phyloP scores from a whole-genome alignment of 495 filamentous ascomycete species.

The Daldinia concentrica region DNA sequence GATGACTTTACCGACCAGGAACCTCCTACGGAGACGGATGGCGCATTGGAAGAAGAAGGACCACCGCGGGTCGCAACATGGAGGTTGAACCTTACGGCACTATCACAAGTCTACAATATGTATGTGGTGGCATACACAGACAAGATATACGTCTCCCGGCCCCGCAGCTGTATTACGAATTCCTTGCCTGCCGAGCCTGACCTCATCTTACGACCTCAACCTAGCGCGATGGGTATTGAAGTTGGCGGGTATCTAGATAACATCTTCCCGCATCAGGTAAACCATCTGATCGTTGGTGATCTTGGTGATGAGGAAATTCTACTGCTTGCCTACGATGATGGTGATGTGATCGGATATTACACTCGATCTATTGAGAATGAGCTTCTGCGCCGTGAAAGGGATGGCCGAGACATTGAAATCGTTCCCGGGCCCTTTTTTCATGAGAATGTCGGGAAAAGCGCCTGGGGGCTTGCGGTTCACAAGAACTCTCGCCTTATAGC shows the following conservation, averaged over 20 bases:
- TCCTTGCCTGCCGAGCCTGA: constrained; percentile 66
- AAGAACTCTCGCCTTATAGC: constrained; percentile 80
- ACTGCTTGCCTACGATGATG: constrained; percentile 81
- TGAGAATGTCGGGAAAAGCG: constrained; percentile 77
- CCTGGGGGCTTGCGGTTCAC: constrained; percentile 92
- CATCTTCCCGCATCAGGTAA: constrained; percentile 73
- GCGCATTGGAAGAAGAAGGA: constrained; percentile 21
- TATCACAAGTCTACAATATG: constrained; percentile 65
- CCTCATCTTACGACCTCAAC: constrained; percentile 71
- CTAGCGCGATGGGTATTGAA: constrained; percentile 51
- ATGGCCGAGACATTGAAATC: background rate
- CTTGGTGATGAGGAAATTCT: constrained; percentile 84
- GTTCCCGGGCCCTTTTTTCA: constrained; percentile 68
- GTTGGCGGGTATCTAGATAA: constrained; percentile 66
- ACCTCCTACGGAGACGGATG: constrained; percentile 2
- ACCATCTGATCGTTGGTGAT: constrained; percentile 79
- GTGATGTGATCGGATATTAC: constrained; percentile 85
- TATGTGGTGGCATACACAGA: constrained; percentile 80
- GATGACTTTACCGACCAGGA: constrained; percentile 3
- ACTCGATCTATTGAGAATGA: constrained; percentile 57
- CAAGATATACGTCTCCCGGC: constrained; percentile 78
- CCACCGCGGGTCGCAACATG: constrained; percentile 50
- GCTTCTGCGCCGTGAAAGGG: constrained; percentile 26
- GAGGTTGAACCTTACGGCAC: constrained; percentile 59
- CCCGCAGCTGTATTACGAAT: constrained; percentile 69